phyloP scores from a whole-genome alignment of 2,329 filamentous ascomycete species.

The Penicillium palitans region DNA sequence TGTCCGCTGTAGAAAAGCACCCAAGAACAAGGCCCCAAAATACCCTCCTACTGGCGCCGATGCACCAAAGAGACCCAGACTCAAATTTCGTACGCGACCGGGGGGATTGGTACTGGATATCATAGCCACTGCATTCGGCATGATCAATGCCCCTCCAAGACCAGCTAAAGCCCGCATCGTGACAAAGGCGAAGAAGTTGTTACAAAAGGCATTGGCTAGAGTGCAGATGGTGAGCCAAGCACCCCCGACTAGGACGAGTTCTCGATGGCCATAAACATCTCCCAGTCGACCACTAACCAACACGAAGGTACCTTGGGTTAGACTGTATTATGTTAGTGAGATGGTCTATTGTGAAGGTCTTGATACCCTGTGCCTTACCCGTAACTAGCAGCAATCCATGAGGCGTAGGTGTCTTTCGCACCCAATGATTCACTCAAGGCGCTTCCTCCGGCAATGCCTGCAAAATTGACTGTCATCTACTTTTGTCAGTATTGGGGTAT shows the following conservation, averaged over 20 bases:
- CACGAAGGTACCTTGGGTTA: slow-evolving; percentile 60
- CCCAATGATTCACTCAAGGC: slow-evolving; percentile 22
- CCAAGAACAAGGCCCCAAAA: slow-evolving; percentile 45
- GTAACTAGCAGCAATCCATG: slow-evolving; percentile 32
- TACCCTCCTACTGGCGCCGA: slow-evolving; percentile 50
- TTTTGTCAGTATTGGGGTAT: neutral
- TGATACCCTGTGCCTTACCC: slow-evolving; percentile 15
- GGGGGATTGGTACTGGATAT: slow-evolving; percentile 52
- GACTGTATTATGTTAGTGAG: slow-evolving; percentile 27
- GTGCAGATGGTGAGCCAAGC: slow-evolving; percentile 58
- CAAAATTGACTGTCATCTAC: slow-evolving; percentile 33
- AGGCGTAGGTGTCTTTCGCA: slow-evolving; percentile 23
- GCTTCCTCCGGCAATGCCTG: slow-evolving; percentile 28
- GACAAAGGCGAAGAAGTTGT: slow-evolving; percentile 46
- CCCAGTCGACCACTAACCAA: slow-evolving; percentile 59
- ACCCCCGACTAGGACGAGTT: slow-evolving; percentile 55
- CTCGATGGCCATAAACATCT: slow-evolving; percentile 59
- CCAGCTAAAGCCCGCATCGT: slow-evolving; percentile 51
- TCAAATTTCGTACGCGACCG: slow-evolving; percentile 48
- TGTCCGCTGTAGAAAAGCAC: slow-evolving; percentile 39
- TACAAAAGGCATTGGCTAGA: slow-evolving; percentile 52
- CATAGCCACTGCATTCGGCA: slow-evolving; percentile 56
- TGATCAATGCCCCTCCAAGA: slow-evolving; percentile 53
- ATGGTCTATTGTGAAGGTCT: neutral
- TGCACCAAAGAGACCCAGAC: slow-evolving; percentile 51